Conservation (phyloP, 257 asterid genomes). For the Anisodus tanguticus region DNA sequence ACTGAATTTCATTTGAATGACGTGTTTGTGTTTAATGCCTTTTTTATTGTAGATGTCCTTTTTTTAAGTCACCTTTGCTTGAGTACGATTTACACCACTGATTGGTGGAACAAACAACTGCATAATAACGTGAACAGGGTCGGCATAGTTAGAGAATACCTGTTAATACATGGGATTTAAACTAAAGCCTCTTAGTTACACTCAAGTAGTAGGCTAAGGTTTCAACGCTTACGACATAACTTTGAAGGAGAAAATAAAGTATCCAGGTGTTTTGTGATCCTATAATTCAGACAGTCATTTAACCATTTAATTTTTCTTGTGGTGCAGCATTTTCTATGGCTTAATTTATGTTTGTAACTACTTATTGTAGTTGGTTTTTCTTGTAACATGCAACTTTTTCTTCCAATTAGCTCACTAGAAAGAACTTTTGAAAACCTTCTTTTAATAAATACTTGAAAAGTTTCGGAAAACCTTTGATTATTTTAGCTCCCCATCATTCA, state of each 20-base stretch:
- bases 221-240: not conserved
- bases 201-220: not conserved
- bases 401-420: not conserved
- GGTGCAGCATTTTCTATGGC: not conserved
- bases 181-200: not conserved
- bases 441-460: slow-evolving; percentile 9
- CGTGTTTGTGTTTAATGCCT: not conserved
- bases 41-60: not conserved
- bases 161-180: not conserved
- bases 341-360: not conserved
- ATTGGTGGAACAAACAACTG: not conserved
- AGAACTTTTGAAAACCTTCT: not conserved
- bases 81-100: not conserved
- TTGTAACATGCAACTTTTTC: not conserved
- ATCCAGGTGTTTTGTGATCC: not conserved
- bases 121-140: not conserved
- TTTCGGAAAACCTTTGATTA: slow-evolving; percentile 33
- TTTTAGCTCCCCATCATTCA: not conserved
- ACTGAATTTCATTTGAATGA: not conserved
- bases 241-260: not conserved
- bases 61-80: not conserved
- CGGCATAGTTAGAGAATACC: not conserved
- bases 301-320: not conserved
- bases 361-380: not conserved
- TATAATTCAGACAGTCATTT: not conserved